Evolutionary conservation across 768 basidiomycete genomes (phyloP).

Genomic region (Rhodotorula taiwanensis): DNA sequence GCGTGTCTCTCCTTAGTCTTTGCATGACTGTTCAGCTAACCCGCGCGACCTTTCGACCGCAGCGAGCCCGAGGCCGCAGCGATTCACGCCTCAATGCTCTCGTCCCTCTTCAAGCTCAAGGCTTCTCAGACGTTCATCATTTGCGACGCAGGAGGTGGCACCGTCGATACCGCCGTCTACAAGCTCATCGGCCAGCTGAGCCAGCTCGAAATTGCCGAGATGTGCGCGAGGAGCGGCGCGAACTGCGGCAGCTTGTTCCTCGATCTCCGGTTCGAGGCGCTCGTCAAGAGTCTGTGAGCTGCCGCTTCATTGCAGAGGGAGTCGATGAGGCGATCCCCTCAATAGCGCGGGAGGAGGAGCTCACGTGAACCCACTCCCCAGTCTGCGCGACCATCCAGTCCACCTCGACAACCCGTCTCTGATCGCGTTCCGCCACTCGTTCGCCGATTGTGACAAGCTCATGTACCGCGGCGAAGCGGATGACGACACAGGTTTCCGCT

Average conservation of each 20-base stretch:
- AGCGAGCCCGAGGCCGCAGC: slow-evolving; percentile 79
- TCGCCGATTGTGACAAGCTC: slow-evolving; percentile 81
- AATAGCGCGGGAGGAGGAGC: too few species aligned
- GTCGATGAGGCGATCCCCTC: not conserved
- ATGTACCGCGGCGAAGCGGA: slow-evolving; percentile 64
- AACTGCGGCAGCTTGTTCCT: slow-evolving; percentile 83
- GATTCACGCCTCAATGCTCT: slow-evolving; percentile 75
- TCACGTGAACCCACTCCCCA: slow-evolving; percentile 35
- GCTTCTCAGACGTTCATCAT: slow-evolving; percentile 81
- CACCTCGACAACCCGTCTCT: slow-evolving; percentile 69
- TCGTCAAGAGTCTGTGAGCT: slow-evolving; percentile 55
- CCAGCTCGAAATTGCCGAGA: slow-evolving; percentile 79
- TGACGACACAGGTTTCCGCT: slow-evolving; percentile 73
- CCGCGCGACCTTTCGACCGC: not conserved
- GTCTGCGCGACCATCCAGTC: slow-evolving; percentile 72
- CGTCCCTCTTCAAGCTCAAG: slow-evolving; percentile 67
- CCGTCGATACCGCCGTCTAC: slow-evolving; percentile 55
- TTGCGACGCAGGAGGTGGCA: slow-evolving; percentile 83
- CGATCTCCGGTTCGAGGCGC: slow-evolving; percentile 74
- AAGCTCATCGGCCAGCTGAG: slow-evolving; percentile 70
- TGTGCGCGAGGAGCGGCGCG: slow-evolving; percentile 76
- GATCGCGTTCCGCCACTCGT: slow-evolving; percentile 43
- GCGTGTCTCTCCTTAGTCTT: slow-evolving; percentile 16
- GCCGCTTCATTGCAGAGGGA: too few species aligned
- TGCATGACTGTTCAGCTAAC: not conserved